phyloP scores from a whole-genome alignment of 2,329 filamentous ascomycete genomes.

The Arachnopeziza araneosa region DNA sequence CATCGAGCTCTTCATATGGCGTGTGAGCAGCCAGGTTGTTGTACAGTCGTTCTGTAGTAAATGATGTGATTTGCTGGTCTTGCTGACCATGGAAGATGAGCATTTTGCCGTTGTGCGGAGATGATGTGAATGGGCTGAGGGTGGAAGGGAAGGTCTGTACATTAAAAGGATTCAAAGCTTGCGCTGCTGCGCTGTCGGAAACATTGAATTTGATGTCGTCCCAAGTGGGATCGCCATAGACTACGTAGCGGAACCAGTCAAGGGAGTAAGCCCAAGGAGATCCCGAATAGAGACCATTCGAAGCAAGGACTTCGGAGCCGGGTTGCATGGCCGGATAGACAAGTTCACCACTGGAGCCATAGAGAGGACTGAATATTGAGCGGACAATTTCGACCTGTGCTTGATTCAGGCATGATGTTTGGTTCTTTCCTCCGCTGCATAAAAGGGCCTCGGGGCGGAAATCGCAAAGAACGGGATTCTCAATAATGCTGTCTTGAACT shows the following conservation, averaged over 20 bases:
- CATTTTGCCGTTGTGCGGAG: conserved; percentile 31
- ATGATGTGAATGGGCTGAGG: conserved; percentile 10
- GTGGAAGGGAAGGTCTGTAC: conserved; percentile 22
- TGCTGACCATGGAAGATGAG: conserved; percentile 38
- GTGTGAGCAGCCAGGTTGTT: conserved; percentile 23
- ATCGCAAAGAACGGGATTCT: conserved; percentile 32
- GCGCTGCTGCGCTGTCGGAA: conserved; percentile 31
- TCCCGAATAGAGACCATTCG: conserved; percentile 30
- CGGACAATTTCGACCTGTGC: conserved; percentile 16
- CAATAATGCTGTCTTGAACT: conserved; percentile 32
- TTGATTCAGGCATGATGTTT: conserved; percentile 11
- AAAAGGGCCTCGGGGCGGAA: conserved; percentile 20
- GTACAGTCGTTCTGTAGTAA: conserved; percentile 21
- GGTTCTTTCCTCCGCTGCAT: neutral
- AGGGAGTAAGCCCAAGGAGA: conserved; percentile 13
- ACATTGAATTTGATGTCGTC: conserved; percentile 34
- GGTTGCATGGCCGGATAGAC: conserved; percentile 37
- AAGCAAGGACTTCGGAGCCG: conserved; percentile 39
- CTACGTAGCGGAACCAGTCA: conserved; percentile 41
- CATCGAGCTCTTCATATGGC: conserved; percentile 24
- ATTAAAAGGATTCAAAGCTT: conserved; percentile 22
- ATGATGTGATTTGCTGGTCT: conserved; percentile 30
- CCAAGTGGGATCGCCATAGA: conserved; percentile 39
- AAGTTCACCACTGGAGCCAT: conserved; percentile 12
- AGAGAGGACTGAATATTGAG: conserved; percentile 9